Percentiles rank a stretch among this genome's conserved stretches.
These are phyloP conservation scores for Helicosporidium sp. DNA, from an alignment of 139 green algal species.

Conservation along the genomic window DNA sequence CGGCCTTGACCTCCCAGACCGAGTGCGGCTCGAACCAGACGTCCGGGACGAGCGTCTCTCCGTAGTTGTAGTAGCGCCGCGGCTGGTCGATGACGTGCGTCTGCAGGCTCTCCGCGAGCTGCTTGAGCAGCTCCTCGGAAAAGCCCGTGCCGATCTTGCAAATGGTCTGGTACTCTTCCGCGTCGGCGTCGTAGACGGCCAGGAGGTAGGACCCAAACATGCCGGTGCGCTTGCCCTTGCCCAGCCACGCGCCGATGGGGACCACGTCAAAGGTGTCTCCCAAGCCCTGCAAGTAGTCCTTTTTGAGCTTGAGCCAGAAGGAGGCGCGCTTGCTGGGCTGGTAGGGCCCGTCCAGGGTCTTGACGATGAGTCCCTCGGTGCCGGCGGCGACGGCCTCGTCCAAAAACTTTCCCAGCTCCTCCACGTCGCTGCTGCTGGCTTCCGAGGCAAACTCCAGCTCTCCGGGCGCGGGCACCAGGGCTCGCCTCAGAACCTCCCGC, in stretches of 20 bases:
- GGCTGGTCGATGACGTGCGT: conserved; percentile 37
- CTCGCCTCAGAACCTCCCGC: conserved; percentile 44
- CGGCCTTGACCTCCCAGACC: conserved; percentile 96
- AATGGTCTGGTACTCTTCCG: conserved; percentile 76
- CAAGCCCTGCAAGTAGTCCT: conserved; percentile 90
- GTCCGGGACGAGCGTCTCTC: conserved; percentile 52
- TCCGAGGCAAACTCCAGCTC: conserved; percentile 59
- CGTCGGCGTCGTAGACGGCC: conserved; percentile 67
- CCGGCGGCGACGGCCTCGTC: conserved; percentile 60
- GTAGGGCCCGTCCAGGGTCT: conserved; percentile 56
- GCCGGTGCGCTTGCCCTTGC: conserved; percentile 64
- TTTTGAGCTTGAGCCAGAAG: conserved; percentile 96
- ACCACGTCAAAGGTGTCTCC: conserved; percentile 92
- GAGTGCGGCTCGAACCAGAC: conserved; percentile 78
- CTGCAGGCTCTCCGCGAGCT: conserved; percentile 46
- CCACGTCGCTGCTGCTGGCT: conserved; percentile 44
- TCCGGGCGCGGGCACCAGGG: conserved; percentile 39
- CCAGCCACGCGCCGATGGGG: conserved; percentile 69
- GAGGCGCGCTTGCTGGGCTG: conserved; percentile 67
- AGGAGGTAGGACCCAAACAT: conserved; percentile 87
- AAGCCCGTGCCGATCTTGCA: conserved; percentile 93
- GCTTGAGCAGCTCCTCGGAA: conserved; percentile 61
- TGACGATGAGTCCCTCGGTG: conserved; percentile 94
- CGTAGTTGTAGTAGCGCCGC: conserved; percentile 56
- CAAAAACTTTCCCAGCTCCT: conserved; percentile 79